Conservation (phyloP, 1,284 basidiomycete genomes). For the Cystobasidiaceae sp. region DNA sequence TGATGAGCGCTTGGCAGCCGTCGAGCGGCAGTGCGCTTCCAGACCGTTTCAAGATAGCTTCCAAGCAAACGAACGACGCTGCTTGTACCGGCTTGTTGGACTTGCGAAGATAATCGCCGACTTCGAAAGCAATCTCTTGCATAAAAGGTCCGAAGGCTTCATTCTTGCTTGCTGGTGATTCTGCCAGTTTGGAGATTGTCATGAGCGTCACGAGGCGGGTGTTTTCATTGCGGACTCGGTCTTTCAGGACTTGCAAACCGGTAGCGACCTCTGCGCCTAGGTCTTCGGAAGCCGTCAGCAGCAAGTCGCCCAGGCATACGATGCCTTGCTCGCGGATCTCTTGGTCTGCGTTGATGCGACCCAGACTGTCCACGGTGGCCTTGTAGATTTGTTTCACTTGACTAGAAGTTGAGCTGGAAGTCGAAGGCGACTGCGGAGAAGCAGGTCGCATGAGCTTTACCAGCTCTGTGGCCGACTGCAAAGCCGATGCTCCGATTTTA, state of each 20-base stretch:
- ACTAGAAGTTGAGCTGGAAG: conserved; percentile 56
- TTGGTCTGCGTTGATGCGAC: conserved; percentile 77
- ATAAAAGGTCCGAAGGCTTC: conserved; percentile 68
- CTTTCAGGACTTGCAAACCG: conserved; percentile 63
- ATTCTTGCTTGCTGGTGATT: conserved; percentile 47
- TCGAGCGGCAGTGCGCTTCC: conserved; percentile 58
- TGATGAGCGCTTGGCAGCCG: conserved; percentile 60
- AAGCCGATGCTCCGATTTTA: conserved; percentile 63
- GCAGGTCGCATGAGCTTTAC: conserved; percentile 46
- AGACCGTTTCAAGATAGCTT: conserved; percentile 67
- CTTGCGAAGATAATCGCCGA: conserved; percentile 69
- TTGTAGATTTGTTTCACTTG: conserved; percentile 66
- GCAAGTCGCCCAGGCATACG: conserved; percentile 73
- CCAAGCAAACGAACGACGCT: conserved; percentile 73
- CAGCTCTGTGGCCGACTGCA: conserved; percentile 54
- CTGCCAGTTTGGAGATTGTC: conserved; percentile 51
- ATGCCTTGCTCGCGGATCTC: conserved; percentile 82
- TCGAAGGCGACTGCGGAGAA: conserved; percentile 51
- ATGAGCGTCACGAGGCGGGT: conserved; percentile 51
- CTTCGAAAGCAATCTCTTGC: conserved; percentile 64
- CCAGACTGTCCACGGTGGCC: conserved; percentile 65
- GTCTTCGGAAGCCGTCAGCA: conserved; percentile 75
- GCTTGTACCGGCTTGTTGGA: conserved; percentile 72
- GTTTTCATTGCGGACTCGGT: conserved; percentile 60
- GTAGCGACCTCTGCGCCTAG: conserved; percentile 46